Conservation (phyloP, 2,329 filamentous ascomycete species). For the Amauroascus niger region DNA sequence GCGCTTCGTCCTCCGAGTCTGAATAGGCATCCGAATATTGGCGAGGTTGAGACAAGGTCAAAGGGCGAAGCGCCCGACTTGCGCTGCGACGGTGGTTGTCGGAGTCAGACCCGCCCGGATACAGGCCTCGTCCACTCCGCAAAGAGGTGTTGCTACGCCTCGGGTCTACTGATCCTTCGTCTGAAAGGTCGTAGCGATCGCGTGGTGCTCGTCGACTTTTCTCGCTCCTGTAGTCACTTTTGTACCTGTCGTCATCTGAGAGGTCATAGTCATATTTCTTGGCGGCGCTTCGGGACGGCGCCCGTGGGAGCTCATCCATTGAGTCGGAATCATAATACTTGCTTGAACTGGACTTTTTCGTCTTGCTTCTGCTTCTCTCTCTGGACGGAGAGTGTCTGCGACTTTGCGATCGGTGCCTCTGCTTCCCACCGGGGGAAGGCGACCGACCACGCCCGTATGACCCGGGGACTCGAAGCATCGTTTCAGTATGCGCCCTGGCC, state of each 20-base stretch:
- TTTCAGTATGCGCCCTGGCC: background rate
- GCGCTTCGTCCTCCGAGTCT: constrained; percentile 23
- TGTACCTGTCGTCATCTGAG: constrained; percentile 3
- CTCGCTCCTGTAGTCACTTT: constrained; percentile 1
- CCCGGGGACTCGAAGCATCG: constrained; percentile 20
- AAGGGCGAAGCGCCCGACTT: constrained; percentile 6
- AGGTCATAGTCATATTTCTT: constrained; percentile 23
- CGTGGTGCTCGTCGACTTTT: constrained; percentile 15
- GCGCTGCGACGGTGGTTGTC: constrained; percentile 16
- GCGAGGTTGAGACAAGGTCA: constrained; percentile 2
- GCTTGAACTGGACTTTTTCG: constrained; percentile 15
- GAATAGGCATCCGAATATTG: constrained; percentile 16
- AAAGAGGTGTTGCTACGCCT: constrained; percentile 6
- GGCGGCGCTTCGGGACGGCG: constrained; percentile 14
- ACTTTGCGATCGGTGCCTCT: constrained; percentile 33
- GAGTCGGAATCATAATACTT: constrained; percentile 26
- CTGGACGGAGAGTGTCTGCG: constrained; percentile 28
- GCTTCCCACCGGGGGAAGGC: constrained; percentile 36
- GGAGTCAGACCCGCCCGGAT: constrained; percentile 20
- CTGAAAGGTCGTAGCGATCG: constrained; percentile 23
- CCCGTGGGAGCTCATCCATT: constrained; percentile 19
- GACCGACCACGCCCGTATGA: constrained; percentile 38
- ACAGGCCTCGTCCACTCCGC: background rate
- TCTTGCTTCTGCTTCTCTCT: constrained; percentile 19
- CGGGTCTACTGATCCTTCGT: constrained; percentile 18